Base-by-base conservation (phyloP, 768 basidiomycete species). In the Naganishia randhawae region DNA sequence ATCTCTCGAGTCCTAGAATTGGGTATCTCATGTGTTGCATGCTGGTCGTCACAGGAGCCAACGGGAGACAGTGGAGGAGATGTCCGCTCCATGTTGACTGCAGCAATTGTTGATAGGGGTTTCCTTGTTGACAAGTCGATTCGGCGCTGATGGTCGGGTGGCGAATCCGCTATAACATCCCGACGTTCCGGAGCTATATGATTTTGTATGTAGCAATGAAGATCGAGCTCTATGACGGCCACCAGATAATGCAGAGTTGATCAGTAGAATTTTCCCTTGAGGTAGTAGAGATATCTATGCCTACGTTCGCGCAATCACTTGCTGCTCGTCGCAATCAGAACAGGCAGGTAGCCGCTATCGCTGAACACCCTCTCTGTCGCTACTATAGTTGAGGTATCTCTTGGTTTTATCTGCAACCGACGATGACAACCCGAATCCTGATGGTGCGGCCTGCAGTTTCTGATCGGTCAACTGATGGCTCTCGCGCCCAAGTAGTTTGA, bases 391-490 rank as follows among this genome's bases (percentile, higher is more conserved):
- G 41, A 42, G 10, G 41, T 42, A 19, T 10, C 19, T 10, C 10
- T 42, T 42, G 41, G 41, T 19, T 10, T 42, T 19, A 42, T 19
- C 41, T 19, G 19, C 41, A 19, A 42, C 10, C 19, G 41, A 42
- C 19, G 41, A 19, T 42, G 41, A 10, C 41, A 42, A 10, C 11
- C 41, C 10, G 41, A 42, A 42, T 42, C 19, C 41, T 10, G 41
- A 42, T 42, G 41, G n/a, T n/a, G n/a, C n/a, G n/a, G n/a, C n/a
- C n/a, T n/a, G n/a, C n/a, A n/a, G n/a, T n/a, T n/a, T 11, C 14
- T 52, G 51, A 52, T 52, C 51, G 51, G 31, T 29, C 29, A 19
- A 52, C 16, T 52, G 51, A 52, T 52, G 51, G 51, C 29, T n/a
- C n/a, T n/a, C n/a, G n/a, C n/a, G n/a, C n/a, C n/a, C n/a, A n/a